Evolutionary conservation across 352 stramenopile species (phyloP), one percentile per base, ranked within the genome.

Genomic region (Globisporangium viniferum): DNA sequence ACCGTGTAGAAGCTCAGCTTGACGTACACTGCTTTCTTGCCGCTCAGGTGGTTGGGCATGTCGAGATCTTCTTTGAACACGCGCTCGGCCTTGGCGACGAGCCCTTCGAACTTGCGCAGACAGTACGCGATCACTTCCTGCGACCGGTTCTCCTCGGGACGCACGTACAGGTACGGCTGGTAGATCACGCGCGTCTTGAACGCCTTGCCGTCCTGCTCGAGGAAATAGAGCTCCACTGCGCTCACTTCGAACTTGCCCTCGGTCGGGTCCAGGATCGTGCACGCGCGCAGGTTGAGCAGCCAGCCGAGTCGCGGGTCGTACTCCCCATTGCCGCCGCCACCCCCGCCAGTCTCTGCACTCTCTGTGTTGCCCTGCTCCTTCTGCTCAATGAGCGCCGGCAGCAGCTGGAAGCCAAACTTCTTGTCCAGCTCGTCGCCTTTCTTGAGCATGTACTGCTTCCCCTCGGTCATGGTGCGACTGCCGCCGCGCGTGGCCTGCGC

Each of bases 131-230:
- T 81, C 1, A 87, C 86, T n/a, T 93, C 84, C 59, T 91, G 84
- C 27, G 79, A 82, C 1, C 84, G 74, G 59, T 87, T 86, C 5
- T 75, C 60, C 35, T 88, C 81, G 2, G 84, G 75, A 8, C 83
- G 72, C 14, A 99, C 79, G 70, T 98, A 99, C 67, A 99, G 98
- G 74, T 99, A 99, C 4, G 98, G 98, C 73, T 92, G 78, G 76
- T 99, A 97, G 27, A 99, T 80, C 29, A 99, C 81, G 35, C 90
- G 95, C 5, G 94, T 93, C 80, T 99, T 99, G 83, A 99, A 99
- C 9, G 87, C 95, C 46, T 80, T 79, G 22, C 92, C 93, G 69
- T 97, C 91, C 68, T 98, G 90, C 73, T 97, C 84, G 7, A 98
- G 70, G 73, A 99, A 99, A 77, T 98, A 99, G 46, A 99, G 66